These are phyloP conservation scores for Allium fistulosum DNA, from an alignment of 106 monocot genomes.

Conservation along the genomic window DNA sequence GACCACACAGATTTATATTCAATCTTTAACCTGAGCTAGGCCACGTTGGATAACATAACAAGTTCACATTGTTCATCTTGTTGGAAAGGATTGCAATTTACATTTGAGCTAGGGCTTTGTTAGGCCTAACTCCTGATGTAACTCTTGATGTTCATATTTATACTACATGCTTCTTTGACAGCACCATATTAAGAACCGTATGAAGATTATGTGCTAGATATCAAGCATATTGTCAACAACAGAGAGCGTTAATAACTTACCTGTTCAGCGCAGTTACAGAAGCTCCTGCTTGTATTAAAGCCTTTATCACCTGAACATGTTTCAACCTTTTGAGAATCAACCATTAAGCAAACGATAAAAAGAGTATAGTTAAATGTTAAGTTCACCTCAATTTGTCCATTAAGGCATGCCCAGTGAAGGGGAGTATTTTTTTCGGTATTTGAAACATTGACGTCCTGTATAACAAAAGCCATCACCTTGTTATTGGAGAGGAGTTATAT, in stretches of 20 bases:
- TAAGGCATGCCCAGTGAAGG: conserved; percentile 96
- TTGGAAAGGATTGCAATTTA: no score
- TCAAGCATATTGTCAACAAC: not conserved
- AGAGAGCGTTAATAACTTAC: conserved; percentile 15
- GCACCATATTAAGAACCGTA: not conserved
- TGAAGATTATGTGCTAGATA: not conserved
- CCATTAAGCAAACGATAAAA: not conserved
- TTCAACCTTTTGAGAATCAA: not conserved
- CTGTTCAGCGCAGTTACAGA: conserved; percentile 61
- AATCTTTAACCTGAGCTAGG: no score
- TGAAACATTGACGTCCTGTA: conserved; percentile 75
- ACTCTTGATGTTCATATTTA: no score
- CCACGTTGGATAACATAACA: no score
- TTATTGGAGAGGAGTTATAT: no score
- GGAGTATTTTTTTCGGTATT: conserved; percentile 83
- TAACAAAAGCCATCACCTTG: no score
- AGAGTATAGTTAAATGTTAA: not conserved
- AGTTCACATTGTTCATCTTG: no score
- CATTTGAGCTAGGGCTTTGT: no score
- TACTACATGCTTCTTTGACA: no score
- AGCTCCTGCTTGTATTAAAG: conserved; percentile 59
- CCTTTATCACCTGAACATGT: conserved; percentile 52
- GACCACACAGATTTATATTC: no score
- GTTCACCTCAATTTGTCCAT: conserved; percentile 80
- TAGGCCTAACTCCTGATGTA: no score